phyloP scores from a whole-genome alignment of 208 protist genomes.

The Angomonas ambiguus region DNA sequence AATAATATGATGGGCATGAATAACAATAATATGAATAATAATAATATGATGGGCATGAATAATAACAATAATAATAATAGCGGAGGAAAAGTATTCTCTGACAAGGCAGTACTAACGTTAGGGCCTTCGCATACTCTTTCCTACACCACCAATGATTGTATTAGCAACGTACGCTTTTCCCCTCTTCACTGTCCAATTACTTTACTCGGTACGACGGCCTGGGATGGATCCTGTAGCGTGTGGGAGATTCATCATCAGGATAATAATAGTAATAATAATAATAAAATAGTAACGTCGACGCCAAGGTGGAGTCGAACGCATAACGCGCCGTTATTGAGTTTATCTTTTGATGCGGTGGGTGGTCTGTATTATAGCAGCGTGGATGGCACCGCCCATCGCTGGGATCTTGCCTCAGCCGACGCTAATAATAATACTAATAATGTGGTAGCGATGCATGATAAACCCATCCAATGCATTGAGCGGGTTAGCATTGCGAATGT shows the following conservation, averaged over 20 bases:
- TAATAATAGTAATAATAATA: background rate
- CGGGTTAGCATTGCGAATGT: background rate
- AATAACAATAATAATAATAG: slow-evolving; percentile 4
- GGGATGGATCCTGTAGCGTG: background rate
- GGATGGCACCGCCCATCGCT: background rate
- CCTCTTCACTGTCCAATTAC: background rate
- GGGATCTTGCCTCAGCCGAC: background rate
- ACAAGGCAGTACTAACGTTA: background rate
- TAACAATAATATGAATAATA: slow-evolving; percentile 4
- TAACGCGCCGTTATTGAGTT: background rate
- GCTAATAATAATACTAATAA: background rate
- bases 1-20: background rate
- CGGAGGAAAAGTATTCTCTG: background rate
- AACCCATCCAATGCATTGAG: background rate
- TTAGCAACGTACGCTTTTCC: background rate
- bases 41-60: slow-evolving; percentile 4
- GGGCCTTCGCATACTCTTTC: background rate
- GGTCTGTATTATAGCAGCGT: background rate
- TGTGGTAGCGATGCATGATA: background rate
- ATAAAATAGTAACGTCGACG: background rate
- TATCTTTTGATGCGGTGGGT: background rate
- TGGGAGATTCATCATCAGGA: too few species aligned
- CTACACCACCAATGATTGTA: background rate
- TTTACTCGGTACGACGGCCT: background rate
- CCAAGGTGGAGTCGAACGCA: background rate